Evolutionary conservation across 257 asterid species (phyloP).

Genomic region (Leonotis leonurus): DNA sequence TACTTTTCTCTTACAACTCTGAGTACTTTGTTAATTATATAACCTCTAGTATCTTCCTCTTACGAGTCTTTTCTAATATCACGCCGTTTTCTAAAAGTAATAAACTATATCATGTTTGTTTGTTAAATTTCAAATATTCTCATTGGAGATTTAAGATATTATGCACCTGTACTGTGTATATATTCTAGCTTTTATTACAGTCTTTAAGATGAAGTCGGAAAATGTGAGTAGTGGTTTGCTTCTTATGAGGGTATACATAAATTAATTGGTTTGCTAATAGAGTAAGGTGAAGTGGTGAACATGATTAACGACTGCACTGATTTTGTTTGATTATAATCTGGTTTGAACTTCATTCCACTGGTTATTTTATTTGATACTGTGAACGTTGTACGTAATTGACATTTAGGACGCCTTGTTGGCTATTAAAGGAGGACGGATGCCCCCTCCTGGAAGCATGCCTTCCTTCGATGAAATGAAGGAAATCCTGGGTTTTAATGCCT

Average conservation of each 20-base stretch:
- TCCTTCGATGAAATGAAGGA: constrained; percentile 88
- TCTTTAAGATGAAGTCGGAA: neutral
- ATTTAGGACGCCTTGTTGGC: constrained; percentile 76
- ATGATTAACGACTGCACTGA: too few species aligned
- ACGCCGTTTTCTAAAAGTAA: neutral
- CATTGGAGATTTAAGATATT: neutral
- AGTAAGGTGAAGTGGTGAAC: too few species aligned
- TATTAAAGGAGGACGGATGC: constrained; percentile 82
- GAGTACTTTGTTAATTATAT: neutral
- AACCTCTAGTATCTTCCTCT: neutral
- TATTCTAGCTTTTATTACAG: neutral
- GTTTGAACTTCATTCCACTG: neutral
- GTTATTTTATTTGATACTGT: neutral
- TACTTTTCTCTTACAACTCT: neutral
- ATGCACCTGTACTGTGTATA: neutral
- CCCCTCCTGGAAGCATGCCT: constrained; percentile 93
- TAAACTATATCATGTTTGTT: neutral
- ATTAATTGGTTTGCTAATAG: too few species aligned
- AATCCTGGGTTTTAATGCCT: constrained; percentile 65
- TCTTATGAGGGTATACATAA: neutral
- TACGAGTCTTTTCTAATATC: neutral
- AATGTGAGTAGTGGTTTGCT: neutral
- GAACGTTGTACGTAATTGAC: neutral
- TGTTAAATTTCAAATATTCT: neutral
- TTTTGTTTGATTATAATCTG: neutral